Percentiles rank a stretch among this genome's conserved stretches.
These are phyloP conservation scores for Platismatia glauca DNA, from an alignment of 495 filamentous ascomycete genomes.

Conservation along the genomic window DNA sequence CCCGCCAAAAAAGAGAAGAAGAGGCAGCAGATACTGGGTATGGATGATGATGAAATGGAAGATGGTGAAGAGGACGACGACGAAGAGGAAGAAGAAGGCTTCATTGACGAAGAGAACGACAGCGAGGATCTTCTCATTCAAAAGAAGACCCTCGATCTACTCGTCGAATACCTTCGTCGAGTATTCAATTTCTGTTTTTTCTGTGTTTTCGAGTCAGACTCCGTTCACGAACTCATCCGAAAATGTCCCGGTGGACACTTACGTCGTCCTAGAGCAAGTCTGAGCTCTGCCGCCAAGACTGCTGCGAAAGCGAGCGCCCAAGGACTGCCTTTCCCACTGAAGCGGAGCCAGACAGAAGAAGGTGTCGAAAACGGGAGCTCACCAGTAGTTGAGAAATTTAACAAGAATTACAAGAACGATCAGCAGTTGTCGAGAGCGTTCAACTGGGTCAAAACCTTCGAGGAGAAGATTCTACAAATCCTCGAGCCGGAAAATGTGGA, in stretches of 20 bases:
- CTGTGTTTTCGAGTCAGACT: conserved; percentile 97
- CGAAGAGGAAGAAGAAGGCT: conserved; percentile 63
- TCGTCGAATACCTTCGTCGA: conserved; percentile 91
- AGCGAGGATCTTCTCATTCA: conserved; percentile 81
- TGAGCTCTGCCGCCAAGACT: conserved; percentile 71
- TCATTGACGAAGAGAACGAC: conserved; percentile 71
- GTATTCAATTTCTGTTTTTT: conserved; percentile 99
- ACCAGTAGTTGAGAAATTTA: conserved; percentile 57
- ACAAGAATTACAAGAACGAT: conserved; percentile 63
- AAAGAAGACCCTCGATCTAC: conserved; percentile 92
- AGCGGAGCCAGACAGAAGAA: conserved; percentile 58
- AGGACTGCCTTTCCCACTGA: conserved; percentile 70
- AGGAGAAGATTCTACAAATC: conserved; percentile 89
- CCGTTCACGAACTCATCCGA: conserved; percentile 84
- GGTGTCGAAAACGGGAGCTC: conserved; percentile 50
- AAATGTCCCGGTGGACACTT: conserved; percentile 97
- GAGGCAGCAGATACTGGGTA: conserved; percentile 37
- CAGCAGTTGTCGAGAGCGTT: conserved; percentile 88
- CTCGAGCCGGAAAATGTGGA: conserved; percentile 84
- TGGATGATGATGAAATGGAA: conserved; percentile 61
- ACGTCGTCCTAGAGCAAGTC: conserved; percentile 72
- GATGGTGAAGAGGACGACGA: conserved; percentile 63
- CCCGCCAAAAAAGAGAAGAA: conserved; percentile 54
- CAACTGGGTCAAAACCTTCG: conserved; percentile 99
- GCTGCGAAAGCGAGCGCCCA: conserved; percentile 76